A percentile compares a stretch with the other conserved stretches of the same genome.
phyloP scores from a whole-genome alignment of 495 filamentous ascomycete genomes.

The Penicillium coprophilum region DNA sequence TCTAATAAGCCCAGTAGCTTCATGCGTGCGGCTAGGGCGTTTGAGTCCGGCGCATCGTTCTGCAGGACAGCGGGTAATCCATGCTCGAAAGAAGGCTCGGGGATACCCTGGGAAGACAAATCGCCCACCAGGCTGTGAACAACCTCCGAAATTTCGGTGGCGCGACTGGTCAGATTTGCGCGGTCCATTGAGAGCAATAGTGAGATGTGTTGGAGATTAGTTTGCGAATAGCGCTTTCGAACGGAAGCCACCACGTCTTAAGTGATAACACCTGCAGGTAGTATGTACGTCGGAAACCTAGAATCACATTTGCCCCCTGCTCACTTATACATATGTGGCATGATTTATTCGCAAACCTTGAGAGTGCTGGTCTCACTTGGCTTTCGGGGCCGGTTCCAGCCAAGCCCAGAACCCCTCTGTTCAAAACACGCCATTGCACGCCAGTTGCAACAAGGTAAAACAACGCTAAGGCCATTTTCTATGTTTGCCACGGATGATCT shows the following conservation, averaged over 20 bases:
- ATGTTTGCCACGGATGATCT: background rate
- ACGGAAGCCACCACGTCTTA: background rate
- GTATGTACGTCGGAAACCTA: background rate
- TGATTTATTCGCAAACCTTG: background rate
- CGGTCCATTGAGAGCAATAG: conserved; percentile 7
- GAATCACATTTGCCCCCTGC: background rate
- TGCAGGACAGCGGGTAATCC: conserved; percentile 13
- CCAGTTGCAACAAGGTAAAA: background rate
- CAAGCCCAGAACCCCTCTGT: background rate
- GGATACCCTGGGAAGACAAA: conserved; percentile 8
- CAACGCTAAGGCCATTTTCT: background rate
- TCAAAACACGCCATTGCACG: background rate
- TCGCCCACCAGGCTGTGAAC: conserved; percentile 10
- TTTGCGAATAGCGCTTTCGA: background rate
- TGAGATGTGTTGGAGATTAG: background rate
- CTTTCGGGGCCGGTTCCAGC: background rate
- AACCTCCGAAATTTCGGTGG: conserved; percentile 9
- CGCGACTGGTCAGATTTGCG: conserved; percentile 5
- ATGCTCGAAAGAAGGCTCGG: conserved; percentile 19
- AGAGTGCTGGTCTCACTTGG: background rate
- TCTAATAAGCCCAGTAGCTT: conserved; percentile 16
- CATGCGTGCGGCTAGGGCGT: conserved; percentile 7
- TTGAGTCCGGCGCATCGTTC: conserved; percentile 15
- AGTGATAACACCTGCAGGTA: background rate
- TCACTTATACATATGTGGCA: background rate